Base-by-base conservation (phyloP, 345 rosid species). In the Kernera saxatilis region DNA sequence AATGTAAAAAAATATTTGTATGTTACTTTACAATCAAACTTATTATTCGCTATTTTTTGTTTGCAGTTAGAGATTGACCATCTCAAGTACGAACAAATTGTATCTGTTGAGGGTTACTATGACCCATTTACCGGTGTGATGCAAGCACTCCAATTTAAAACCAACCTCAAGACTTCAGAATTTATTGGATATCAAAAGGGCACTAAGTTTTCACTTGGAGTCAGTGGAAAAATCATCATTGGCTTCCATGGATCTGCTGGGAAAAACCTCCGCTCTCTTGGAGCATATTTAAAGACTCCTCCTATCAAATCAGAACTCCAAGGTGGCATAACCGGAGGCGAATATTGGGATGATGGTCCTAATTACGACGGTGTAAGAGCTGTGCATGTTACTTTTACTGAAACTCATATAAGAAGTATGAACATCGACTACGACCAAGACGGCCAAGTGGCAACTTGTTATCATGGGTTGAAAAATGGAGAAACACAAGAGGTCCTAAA, bases 401-500 rank as follows among this genome's bases (percentile, higher is more conserved):
- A 59, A 35, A 59, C 67, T 70, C 49, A 33, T 48, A 70, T 59
- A 70, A 57, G 29, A 30, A 70, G 67, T 59, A 70, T 70, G 49
- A 19, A 48, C 58, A 59, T 59, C 1, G 74, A 70, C 15, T 70
- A 70, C 32, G 74, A 58, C 29, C 33, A 70, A 46, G 40, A 12
- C 8, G 74, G 74, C 10, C 37, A 70, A 70, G 58, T 70, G 1
- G 58, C 7, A 35, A 36, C 39, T 1, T 4, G 58, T 48, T 23
- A 23, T 46, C 74, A 70, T 15, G 74, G 74, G 30, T 13, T 11
- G 30, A 59, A 70, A 41, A 50, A 70, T 48, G 74, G 74, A 59
- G 67, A 70, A 49, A 70, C 74, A 37, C 59, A 70, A 39, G 74
- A 40, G 74, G 74, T 67, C 14, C 23, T 68, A 54, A 9, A 14